phyloP scores from a whole-genome alignment of 352 stramenopile genomes.

The Thalassiosira ordinaria region DNA sequence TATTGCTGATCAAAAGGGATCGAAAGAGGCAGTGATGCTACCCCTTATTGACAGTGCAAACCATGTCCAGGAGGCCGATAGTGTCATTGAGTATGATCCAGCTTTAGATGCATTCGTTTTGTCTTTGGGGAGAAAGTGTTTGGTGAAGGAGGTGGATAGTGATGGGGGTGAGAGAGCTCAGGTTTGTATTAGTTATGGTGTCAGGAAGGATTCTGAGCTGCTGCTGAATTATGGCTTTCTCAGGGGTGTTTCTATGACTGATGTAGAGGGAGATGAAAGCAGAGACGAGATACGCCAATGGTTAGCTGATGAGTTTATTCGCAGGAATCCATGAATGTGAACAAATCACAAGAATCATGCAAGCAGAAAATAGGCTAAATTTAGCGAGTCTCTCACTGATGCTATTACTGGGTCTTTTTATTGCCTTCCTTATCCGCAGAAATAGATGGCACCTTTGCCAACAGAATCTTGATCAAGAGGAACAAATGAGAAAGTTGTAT shows the following conservation, averaged over 20 bases:
- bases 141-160: constrained; percentile 57
- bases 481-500: constrained; percentile 91
- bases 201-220: constrained; percentile 67
- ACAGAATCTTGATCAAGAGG: constrained; percentile 40
- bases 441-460: constrained; percentile 21
- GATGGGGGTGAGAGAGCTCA: constrained; percentile 50
- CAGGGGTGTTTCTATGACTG: constrained; percentile 41
- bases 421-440: constrained; percentile 5
- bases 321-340: constrained; percentile 36
- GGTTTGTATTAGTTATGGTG: constrained; percentile 76
- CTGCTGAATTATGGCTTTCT: constrained; percentile 82
- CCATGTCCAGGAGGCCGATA: constrained; percentile 72
- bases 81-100: constrained; percentile 72
- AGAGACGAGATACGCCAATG: constrained; percentile 29
- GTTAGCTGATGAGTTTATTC: constrained; percentile 41
- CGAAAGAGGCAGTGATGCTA: constrained; percentile 69
- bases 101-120: constrained; percentile 60
- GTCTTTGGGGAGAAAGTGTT: constrained; percentile 60
- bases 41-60: constrained; percentile 81
- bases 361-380: neutral
- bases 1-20: constrained; percentile 46
- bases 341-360: no score
- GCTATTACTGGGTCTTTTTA: constrained; percentile 20
- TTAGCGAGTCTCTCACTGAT: neutral
- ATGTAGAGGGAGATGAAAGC: constrained; percentile 15